A percentile compares a stretch with the other conserved stretches of the same genome.
phyloP scores from a whole-genome alignment of 805 yeast genomes.

The Cyberlindnera bimundalis region DNA sequence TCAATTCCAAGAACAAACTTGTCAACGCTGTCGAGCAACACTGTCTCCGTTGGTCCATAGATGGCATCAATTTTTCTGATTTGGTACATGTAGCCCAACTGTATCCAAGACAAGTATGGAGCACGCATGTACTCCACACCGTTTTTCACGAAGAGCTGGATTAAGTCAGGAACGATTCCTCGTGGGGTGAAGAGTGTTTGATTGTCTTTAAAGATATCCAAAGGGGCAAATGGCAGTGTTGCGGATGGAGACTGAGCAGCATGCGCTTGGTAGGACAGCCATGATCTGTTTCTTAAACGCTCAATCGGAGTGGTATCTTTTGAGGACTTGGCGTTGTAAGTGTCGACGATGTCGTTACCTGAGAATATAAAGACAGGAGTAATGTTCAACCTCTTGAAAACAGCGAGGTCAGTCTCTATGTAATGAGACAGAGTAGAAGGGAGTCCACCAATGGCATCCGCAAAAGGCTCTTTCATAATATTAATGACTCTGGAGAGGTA shows the following conservation, averaged over 20 bases:
- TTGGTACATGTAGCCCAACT: conserved; percentile 66
- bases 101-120: conserved; percentile 79
- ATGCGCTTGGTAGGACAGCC: conserved; percentile 36
- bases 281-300: conserved; percentile 43
- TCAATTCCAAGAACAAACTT: conserved; percentile 73
- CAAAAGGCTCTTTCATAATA: conserved; percentile 60
- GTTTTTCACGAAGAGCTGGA: conserved; percentile 51
- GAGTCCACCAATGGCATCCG: conserved; percentile 79
- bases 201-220: conserved; percentile 50
- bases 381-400: conserved; percentile 56
- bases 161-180: conserved; percentile 52
- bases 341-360: conserved; percentile 49
- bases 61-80: conserved; percentile 63
- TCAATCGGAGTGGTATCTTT: conserved; percentile 29
- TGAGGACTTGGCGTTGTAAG: conserved; percentile 35
- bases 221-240: conserved; percentile 29
- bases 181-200: conserved; percentile 43
- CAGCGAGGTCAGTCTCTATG: conserved; percentile 59
- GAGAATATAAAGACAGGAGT: conserved; percentile 79
- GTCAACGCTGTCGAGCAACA: conserved; percentile 59
- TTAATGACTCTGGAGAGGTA: conserved; percentile 62
- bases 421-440: conserved; percentile 58
- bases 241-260: conserved; percentile 10
- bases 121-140: conserved; percentile 68
- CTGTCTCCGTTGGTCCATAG: conserved; percentile 79